Conservation (phyloP, 2,329 filamentous ascomycete genomes). For the Tolypocladium inflatum region DNA sequence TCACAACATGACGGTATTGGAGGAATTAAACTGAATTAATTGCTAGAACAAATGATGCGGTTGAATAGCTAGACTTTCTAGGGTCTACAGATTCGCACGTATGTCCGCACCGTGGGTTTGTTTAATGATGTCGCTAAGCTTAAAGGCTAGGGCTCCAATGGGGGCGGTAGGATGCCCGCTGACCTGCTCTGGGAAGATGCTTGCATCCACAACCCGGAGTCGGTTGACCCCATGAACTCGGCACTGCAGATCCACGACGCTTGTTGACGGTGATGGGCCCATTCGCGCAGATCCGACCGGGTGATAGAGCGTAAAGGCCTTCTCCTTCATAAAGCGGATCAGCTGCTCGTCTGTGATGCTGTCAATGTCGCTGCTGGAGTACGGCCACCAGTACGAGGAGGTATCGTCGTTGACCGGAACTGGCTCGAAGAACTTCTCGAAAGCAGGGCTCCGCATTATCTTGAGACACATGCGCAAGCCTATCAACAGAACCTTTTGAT, state of each 20-base stretch:
- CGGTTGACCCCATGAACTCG: constrained; percentile 14
- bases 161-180: constrained; percentile 11
- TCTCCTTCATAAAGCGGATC: constrained; percentile 6
- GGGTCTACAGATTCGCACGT: background rate
- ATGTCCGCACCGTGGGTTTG: background rate
- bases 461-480: background rate
- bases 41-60: too few relatives aligned
- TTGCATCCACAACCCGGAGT: constrained; percentile 49
- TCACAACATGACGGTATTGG: background rate
- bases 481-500: background rate
- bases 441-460: background rate
- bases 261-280: background rate
- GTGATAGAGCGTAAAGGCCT: constrained; percentile 7
- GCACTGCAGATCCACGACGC: background rate
- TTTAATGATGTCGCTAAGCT: constrained; percentile 8
- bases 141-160: constrained; percentile 10
- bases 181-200: constrained; percentile 35
- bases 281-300: background rate
- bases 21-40: too few relatives aligned
- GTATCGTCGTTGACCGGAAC: constrained; percentile 6
- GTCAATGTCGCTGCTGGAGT: constrained; percentile 8
- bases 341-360: constrained; percentile 10
- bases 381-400: constrained; percentile 11
- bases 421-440: constrained; percentile 5
- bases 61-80: background rate